These are phyloP conservation scores for Phytophthora pini DNA, from an alignment of 352 stramenopile species.

Conservation along the genomic window DNA sequence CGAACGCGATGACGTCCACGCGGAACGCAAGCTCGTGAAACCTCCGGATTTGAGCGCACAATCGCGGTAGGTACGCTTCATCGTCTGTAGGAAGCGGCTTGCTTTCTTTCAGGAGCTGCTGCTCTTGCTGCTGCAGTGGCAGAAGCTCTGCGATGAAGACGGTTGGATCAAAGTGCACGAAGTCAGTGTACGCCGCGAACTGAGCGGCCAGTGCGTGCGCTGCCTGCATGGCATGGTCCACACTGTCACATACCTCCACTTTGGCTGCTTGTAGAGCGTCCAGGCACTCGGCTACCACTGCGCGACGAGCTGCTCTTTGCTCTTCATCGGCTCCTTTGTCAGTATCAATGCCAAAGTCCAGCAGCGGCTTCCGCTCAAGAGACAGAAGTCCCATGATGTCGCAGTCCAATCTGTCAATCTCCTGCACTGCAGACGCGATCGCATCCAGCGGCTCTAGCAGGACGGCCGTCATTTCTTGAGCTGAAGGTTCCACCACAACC, in stretches of 20 bases:
- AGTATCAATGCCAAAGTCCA: constrained; percentile 56
- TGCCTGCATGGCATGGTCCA: constrained; percentile 68
- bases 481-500: constrained; percentile 69
- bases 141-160: constrained; percentile 76
- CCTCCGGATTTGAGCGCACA: constrained; percentile 72
- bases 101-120: constrained; percentile 32
- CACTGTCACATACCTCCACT: constrained; percentile 53
- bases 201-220: constrained; percentile 71
- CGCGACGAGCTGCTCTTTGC: constrained; percentile 12
- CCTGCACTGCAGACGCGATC: constrained; percentile 75
- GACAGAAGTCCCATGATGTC: constrained; percentile 92
- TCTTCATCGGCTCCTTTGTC: constrained; percentile 3
- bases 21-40: constrained; percentile 77
- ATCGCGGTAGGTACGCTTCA: constrained; percentile 44
- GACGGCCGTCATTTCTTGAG: constrained; percentile 72
- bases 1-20: constrained; percentile 74
- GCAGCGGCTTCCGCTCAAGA: constrained; percentile 63
- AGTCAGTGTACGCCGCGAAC: constrained; percentile 84
- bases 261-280: constrained; percentile 59
- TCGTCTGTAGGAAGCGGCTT: constrained; percentile 23
- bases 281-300: constrained; percentile 58
- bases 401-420: constrained; percentile 87
- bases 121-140: constrained; percentile 43
- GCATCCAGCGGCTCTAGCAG: constrained; percentile 85
- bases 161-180: constrained; percentile 81